Conservation (phyloP, 495 filamentous ascomycete species). For the Xylaria cubensis region DNA sequence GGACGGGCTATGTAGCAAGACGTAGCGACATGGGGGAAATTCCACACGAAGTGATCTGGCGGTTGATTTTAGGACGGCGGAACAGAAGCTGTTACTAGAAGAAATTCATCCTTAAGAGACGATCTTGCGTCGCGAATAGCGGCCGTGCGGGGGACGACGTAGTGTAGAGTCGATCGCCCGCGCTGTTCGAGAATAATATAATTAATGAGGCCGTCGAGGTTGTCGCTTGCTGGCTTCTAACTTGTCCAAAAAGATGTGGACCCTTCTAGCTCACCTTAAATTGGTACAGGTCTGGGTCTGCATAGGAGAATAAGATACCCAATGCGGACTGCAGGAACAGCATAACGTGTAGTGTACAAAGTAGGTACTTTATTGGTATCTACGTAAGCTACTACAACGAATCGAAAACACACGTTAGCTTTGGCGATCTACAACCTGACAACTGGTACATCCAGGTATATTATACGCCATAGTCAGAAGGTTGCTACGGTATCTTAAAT, state of each 20-base stretch:
- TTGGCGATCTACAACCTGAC: not conserved
- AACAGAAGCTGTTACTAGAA: not conserved
- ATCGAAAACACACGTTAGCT: not conserved
- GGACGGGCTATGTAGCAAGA: conserved; percentile 29
- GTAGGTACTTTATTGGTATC: not conserved
- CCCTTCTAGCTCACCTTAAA: conserved; percentile 8
- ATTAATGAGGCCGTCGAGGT: conserved; percentile 11
- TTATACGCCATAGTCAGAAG: not conserved
- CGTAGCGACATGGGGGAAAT: conserved; percentile 37
- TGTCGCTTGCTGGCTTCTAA: conserved; percentile 13
- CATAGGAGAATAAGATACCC: not conserved
- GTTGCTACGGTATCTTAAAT: too few species aligned
- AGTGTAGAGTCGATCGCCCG: not conserved
- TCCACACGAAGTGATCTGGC: conserved; percentile 6
- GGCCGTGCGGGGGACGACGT: conserved; percentile 4
- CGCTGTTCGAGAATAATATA: conserved; percentile 14
- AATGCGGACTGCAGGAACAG: conserved; percentile 5
- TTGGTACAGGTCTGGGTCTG: not conserved
- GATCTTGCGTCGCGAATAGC: not conserved
- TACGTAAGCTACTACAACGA: not conserved
- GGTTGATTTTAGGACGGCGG: not conserved
- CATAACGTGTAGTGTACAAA: not conserved
- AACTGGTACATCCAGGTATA: not conserved
- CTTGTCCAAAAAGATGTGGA: conserved; percentile 16
- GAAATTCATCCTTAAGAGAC: conserved; percentile 24